Conservation (phyloP, 164 flowering plant species). For the Magnolia changhungtana region DNA sequence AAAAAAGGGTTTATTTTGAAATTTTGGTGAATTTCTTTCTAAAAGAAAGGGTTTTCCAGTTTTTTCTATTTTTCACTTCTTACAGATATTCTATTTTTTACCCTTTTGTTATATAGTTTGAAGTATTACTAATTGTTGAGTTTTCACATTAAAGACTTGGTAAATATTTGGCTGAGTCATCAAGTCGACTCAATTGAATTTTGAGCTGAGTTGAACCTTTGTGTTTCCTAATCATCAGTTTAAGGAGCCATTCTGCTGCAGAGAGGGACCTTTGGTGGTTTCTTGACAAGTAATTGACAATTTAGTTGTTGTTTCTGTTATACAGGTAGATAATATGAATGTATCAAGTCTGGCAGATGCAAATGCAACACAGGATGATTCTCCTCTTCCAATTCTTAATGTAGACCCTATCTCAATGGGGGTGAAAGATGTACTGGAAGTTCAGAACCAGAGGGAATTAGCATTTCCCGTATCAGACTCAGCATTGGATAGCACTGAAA, state of each 20-base stretch:
- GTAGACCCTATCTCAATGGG: conserved; percentile 28
- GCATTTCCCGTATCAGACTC: conserved; percentile 24
- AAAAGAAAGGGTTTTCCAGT: background rate
- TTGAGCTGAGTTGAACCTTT: background rate
- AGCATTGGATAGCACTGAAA: conserved; percentile 27
- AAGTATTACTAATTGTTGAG: background rate
- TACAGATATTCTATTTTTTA: too few species aligned
- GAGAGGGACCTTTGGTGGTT: background rate
- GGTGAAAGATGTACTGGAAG: conserved; percentile 1
- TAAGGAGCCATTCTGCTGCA: too few species aligned
- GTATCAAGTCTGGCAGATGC: conserved; percentile 20
- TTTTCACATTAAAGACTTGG: background rate
- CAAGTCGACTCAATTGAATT: too few species aligned
- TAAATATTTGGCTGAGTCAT: too few species aligned
- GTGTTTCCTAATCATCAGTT: background rate
- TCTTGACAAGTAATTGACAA: background rate
- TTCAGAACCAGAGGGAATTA: conserved; percentile 26
- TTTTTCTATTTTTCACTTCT: too few species aligned
- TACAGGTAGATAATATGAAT: conserved; percentile 47
- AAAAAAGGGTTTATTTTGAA: background rate
- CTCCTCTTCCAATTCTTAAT: conserved; percentile 29
- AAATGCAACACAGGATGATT: conserved; percentile 34
- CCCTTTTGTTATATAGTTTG: background rate
- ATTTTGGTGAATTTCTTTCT: too few species aligned
- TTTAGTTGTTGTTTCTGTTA: conserved; percentile 9